Percentiles rank a stretch among this genome's conserved stretches.
phyloP scores from a whole-genome alignment of 2,329 filamentous ascomycete genomes.

The Fusarium liriodendri region DNA sequence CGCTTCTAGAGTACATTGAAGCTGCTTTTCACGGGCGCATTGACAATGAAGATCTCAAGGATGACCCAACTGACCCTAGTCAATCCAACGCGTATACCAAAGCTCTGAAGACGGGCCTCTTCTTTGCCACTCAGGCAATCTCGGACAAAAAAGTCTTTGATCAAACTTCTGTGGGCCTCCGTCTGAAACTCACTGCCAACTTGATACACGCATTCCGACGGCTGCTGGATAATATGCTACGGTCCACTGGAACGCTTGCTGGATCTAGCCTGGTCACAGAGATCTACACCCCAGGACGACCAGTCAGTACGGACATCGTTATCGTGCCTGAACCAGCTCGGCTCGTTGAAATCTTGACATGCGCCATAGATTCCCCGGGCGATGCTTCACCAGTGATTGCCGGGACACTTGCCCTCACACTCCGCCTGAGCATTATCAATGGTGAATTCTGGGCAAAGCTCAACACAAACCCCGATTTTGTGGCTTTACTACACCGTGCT shows the following conservation, averaged over 20 bases:
- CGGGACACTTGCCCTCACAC: conserved; percentile 42
- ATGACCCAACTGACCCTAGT: conserved; percentile 13
- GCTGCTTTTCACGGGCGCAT: conserved; percentile 48
- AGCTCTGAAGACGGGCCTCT: conserved; percentile 58
- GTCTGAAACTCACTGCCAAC: conserved; percentile 42
- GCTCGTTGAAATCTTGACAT: conserved; percentile 44
- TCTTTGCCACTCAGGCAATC: conserved; percentile 69
- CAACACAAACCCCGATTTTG: conserved; percentile 35
- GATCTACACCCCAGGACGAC: conserved; percentile 22
- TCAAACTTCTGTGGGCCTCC: conserved; percentile 39
- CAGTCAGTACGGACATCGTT: conserved; percentile 10
- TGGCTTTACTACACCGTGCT: conserved; percentile 36
- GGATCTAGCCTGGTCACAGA: conserved; percentile 23
- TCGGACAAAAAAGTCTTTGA: conserved; percentile 66
- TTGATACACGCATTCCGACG: conserved; percentile 45
- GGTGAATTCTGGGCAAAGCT: conserved; percentile 46
- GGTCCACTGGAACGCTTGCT: not conserved
- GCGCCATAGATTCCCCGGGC: conserved; percentile 34
- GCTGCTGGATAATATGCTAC: conserved; percentile 43
- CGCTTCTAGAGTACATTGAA: conserved; percentile 71
- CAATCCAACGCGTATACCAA: conserved; percentile 45
- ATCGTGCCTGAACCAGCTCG: conserved; percentile 33
- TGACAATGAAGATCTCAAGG: conserved; percentile 1
- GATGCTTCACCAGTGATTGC: conserved; percentile 44
- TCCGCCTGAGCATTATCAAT: conserved; percentile 45